phyloP scores from a whole-genome alignment of 2,329 filamentous ascomycete genomes.

The Neonectria sp. region DNA sequence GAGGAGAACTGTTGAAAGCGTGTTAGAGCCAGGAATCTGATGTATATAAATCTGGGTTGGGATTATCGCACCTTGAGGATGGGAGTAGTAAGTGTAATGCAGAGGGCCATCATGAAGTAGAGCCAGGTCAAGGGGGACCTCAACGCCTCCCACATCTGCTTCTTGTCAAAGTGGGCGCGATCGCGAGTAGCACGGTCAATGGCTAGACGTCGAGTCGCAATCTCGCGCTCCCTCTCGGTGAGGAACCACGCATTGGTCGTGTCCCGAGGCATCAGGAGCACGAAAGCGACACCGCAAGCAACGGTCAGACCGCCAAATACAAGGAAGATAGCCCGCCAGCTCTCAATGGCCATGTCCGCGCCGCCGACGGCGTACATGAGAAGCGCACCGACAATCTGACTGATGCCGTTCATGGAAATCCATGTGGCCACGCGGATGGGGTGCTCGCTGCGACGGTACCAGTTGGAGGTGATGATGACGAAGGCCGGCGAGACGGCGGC shows the following conservation, averaged over 20 bases:
- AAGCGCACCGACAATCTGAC: conserved; percentile 48
- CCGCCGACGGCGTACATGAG: conserved; percentile 49
- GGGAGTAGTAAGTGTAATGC: conserved; percentile 39
- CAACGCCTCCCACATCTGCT: conserved; percentile 42
- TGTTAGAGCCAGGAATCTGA: no score
- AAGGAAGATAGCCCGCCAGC: conserved; percentile 41
- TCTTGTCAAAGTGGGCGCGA: conserved; percentile 30
- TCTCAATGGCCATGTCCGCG: conserved; percentile 27
- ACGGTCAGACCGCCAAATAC: conserved; percentile 37
- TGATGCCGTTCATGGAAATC: conserved; percentile 50
- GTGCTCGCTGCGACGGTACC: conserved; percentile 50
- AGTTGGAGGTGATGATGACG: conserved; percentile 51
- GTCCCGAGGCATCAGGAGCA: conserved; percentile 31
- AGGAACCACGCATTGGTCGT: conserved; percentile 39
- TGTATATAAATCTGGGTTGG: no score
- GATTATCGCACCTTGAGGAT: conserved; percentile 38
- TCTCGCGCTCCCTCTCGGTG: conserved; percentile 35
- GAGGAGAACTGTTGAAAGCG: conserved; percentile 23
- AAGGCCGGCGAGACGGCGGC: conserved; percentile 52
- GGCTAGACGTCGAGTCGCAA: conserved; percentile 34
- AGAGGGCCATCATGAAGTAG: conserved; percentile 39
- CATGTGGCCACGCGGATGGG: conserved; percentile 49
- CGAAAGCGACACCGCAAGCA: conserved; percentile 26
- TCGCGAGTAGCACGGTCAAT: conserved; percentile 37
- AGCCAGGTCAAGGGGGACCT: conserved; percentile 33